Evolutionary conservation across 1,284 basidiomycete genomes (phyloP).

Genomic region (Ganoderma leucocontextum): DNA sequence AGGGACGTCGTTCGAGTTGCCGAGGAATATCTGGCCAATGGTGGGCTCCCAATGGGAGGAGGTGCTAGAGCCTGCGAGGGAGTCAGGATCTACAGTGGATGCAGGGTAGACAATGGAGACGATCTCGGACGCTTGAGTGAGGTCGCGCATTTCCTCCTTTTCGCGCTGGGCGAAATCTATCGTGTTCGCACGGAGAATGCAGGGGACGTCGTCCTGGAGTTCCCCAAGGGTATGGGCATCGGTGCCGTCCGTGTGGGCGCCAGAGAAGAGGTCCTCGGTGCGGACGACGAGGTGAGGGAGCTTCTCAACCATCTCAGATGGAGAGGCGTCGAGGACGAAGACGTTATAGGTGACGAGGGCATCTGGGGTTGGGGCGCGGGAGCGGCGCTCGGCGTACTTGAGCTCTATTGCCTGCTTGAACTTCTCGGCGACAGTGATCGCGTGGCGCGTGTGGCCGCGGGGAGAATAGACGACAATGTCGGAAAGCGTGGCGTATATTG

Average conservation of each 20-base stretch:
- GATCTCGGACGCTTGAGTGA: slow-evolving; percentile 85
- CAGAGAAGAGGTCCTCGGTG: slow-evolving; percentile 35
- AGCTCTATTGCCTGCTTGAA: slow-evolving; percentile 66
- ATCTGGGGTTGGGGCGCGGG: slow-evolving; percentile 34
- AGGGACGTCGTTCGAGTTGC: slow-evolving; percentile 84
- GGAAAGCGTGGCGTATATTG: slow-evolving; percentile 88
- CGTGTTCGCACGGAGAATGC: slow-evolving; percentile 56
- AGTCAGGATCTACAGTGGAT: slow-evolving; percentile 20
- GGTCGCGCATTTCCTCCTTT: slow-evolving; percentile 88
- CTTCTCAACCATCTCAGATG: slow-evolving; percentile 54
- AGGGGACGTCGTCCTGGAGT: slow-evolving; percentile 37
- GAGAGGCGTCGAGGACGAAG: slow-evolving; percentile 78
- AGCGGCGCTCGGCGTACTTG: slow-evolving; percentile 58
- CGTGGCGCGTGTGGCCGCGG: slow-evolving; percentile 59
- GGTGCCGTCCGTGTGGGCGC: slow-evolving; percentile 42
- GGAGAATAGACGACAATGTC: slow-evolving; percentile 90
- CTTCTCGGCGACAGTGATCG: slow-evolving; percentile 62
- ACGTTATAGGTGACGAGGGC: slow-evolving; percentile 82
- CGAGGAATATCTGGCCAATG: slow-evolving; percentile 75
- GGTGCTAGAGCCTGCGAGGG: slow-evolving; percentile 46
- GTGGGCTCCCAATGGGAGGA: slow-evolving; percentile 59
- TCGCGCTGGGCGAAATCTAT: slow-evolving; percentile 82
- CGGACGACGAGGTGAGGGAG: slow-evolving; percentile 59
- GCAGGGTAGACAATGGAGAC: slow-evolving; percentile 28
- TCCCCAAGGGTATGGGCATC: slow-evolving; percentile 42